These are phyloP conservation scores for Allium sativum DNA, from an alignment of 106 monocot species.

Conservation along the genomic window DNA sequence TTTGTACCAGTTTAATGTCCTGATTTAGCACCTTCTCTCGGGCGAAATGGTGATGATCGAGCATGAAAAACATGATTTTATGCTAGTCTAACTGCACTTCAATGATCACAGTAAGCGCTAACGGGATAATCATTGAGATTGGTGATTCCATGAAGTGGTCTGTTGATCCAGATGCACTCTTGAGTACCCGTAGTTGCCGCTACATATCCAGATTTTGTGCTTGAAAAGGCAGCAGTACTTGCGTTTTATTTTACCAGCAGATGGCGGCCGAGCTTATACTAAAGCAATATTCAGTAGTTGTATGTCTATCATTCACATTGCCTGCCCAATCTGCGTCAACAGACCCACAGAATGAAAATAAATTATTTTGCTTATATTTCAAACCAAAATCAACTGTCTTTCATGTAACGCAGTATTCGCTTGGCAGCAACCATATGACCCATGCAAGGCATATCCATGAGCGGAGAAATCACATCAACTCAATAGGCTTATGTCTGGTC, in stretches of 20 bases:
- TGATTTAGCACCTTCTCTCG: not conserved
- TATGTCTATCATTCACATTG: not conserved
- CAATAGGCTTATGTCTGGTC: no score
- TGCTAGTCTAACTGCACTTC: not conserved
- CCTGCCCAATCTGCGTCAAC: not conserved
- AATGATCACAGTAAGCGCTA: not conserved
- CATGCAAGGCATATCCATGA: no score
- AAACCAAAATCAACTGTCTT: not conserved
- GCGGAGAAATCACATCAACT: no score
- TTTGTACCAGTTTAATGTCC: no score
- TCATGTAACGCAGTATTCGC: not conserved
- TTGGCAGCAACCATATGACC: not conserved
- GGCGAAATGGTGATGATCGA: not conserved
- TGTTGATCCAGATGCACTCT: no score
- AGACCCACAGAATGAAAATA: not conserved
- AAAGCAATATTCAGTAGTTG: not conserved
- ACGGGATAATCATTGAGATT: not conserved
- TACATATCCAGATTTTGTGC: not conserved
- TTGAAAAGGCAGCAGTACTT: not conserved
- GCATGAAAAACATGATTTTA: not conserved
- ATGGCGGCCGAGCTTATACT: not conserved
- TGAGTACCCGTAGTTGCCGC: no score
- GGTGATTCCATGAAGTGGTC: not conserved
- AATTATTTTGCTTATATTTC: not conserved
- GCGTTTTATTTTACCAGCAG: not conserved